Evolutionary conservation across 495 filamentous ascomycete genomes (phyloP), one percentile per base, ranked within the genome.

Genomic region (Annulohypoxylon maeteangense): DNA sequence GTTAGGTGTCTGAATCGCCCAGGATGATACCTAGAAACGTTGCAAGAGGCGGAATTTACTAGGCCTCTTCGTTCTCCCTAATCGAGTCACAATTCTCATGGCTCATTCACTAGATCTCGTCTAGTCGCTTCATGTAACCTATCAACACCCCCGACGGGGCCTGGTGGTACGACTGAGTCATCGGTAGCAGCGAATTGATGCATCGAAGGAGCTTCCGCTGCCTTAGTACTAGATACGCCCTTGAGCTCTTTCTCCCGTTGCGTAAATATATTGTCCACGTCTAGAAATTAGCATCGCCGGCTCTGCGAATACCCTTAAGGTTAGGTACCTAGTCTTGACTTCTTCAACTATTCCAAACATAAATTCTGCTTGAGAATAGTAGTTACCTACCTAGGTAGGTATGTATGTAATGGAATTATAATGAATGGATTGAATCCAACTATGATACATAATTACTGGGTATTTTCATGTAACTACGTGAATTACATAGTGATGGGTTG

Each of bases 301-400:
- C 72, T 36, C 72, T 72, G 38, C 67, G 75, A 47, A 77, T 64
- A 47, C 75, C 72, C 40, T 77, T 77, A 8, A 74, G 1, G 32
- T n/a, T n/a, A n/a, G n/a, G n/a, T n/a, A n/a, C n/a, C 70, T 57
- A 31, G 75, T 77, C 48, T 74, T 74, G 25, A 77, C 56, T 53
- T 77, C 72, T 16, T 75, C 61, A n/a, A 77, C 48, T 31, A 77
- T 64, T 36, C 64, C 73, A 4, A 67, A 73, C 75, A 77, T 75
- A 12, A 10, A 53, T 59, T 29, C 12, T 1, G n/a, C 14, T 44
- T 18, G 14, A 18, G 6, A 0, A 7, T 20, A 44, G n/a, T n/a
- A n/a, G n/a, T n/a, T n/a, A n/a, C n/a, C 14, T 22, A 47, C 0
- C n/a, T 47, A 8, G 16, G 11, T 16, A 18, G n/a, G 11, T 22